These are phyloP conservation scores for Colletotrichum sp. DNA, from an alignment of 2,329 filamentous ascomycete genomes.

Conservation along the genomic window DNA sequence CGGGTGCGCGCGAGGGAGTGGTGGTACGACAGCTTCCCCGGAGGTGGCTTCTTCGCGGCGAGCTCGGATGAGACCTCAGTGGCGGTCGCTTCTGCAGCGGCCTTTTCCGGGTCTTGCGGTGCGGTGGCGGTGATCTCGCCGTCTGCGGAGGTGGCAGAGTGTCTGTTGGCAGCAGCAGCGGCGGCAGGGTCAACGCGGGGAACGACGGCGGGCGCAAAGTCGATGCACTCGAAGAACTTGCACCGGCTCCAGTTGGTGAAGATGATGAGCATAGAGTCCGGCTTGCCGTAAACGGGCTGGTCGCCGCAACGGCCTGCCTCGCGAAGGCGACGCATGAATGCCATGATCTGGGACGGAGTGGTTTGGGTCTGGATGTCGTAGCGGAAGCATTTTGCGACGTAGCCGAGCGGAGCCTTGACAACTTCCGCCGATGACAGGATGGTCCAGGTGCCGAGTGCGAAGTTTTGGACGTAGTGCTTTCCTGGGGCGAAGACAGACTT, in stretches of 20 bases:
- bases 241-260: constrained; percentile 44
- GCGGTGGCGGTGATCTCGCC: neutral
- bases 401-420: constrained; percentile 26
- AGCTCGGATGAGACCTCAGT: neutral
- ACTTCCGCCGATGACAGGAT: constrained; percentile 27
- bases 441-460: constrained; percentile 25
- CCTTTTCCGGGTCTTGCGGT: constrained; percentile 1
- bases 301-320: constrained; percentile 21
- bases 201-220: constrained; percentile 39
- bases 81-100: neutral
- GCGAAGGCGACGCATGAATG: constrained; percentile 27
- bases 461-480: constrained; percentile 30
- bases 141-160: neutral
- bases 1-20: constrained; percentile 15
- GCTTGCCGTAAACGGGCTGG: constrained; percentile 33
- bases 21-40: constrained; percentile 15
- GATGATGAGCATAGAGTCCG: constrained; percentile 34
- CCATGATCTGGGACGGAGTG: constrained; percentile 36
- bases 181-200: neutral
- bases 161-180: neutral
- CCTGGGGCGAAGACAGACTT: constrained; percentile 17
- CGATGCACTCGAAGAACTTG: constrained; percentile 35
- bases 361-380: constrained; percentile 36
- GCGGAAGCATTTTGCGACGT: constrained; percentile 34
- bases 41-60: neutral